These are phyloP conservation scores for Scolecobasidium constrictum DNA, from an alignment of 2,329 filamentous ascomycete species.

Conservation along the genomic window DNA sequence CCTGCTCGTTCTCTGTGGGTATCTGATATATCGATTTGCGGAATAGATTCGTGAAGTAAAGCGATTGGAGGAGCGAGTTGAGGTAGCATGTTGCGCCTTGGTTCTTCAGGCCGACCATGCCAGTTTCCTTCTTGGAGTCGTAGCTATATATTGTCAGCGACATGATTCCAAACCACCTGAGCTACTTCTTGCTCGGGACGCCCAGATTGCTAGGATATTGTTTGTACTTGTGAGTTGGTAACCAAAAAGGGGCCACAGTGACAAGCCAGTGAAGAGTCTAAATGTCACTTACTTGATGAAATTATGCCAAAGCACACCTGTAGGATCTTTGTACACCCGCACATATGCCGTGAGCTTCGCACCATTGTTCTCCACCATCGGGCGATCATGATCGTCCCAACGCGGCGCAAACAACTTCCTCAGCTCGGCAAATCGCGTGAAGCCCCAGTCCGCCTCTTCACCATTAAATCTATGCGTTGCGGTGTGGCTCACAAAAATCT, in stretches of 20 bases:
- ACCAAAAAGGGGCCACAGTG: no score
- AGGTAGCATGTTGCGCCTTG: conserved; percentile 65
- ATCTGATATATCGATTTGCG: conserved; percentile 97
- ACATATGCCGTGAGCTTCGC: conserved; percentile 78
- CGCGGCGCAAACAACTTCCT: conserved; percentile 69
- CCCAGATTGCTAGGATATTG: no score
- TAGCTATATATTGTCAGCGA: conserved; percentile 38
- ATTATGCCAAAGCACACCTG: conserved; percentile 82
- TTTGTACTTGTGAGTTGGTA: no score
- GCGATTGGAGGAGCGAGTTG: conserved; percentile 36
- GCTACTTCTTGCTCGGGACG: no score
- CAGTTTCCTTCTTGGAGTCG: conserved; percentile 98
- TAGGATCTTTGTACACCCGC: conserved; percentile 74
- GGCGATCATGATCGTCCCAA: conserved; percentile 60
- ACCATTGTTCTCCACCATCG: conserved; percentile 64
- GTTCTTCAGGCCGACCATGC: conserved; percentile 92
- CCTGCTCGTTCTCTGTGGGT: conserved; percentile 76
- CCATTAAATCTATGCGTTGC: conserved; percentile 95
- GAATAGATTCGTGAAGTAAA: conserved; percentile 64
- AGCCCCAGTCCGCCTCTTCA: conserved; percentile 97
- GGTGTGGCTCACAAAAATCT: conserved; percentile 60
- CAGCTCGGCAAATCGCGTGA: conserved; percentile 90
- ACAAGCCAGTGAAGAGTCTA: no score
- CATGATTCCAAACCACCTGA: no score
- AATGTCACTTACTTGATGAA: conserved; percentile 62